Evolutionary conservation across 495 filamentous ascomycete species (phyloP).

Genomic region (Xylona heveae): DNA sequence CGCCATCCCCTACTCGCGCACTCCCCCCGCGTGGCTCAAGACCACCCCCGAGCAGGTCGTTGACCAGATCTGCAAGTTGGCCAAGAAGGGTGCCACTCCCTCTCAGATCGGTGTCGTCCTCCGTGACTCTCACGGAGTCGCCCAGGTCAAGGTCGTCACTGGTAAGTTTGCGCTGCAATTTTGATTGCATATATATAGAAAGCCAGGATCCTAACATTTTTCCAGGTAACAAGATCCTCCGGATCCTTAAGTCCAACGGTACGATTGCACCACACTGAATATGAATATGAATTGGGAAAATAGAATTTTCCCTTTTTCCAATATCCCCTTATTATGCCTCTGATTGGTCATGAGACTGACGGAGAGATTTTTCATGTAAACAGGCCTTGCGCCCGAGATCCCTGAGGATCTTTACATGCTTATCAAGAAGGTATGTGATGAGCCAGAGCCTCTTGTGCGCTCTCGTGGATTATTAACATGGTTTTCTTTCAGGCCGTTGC

Average conservation of each 20-base stretch:
- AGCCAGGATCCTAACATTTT: background rate
- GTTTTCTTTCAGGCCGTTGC: constrained; percentile 50
- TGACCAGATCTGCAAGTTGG: constrained; percentile 97
- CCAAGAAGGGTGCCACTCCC: constrained; percentile 89
- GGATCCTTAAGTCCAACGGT: constrained; percentile 92
- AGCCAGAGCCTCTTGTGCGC: background rate
- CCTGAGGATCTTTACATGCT: constrained; percentile 97
- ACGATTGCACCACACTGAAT: constrained; percentile 24
- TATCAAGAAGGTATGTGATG: constrained; percentile 79
- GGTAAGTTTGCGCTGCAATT: constrained; percentile 28
- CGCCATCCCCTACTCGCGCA: constrained; percentile 90
- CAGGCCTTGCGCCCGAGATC: constrained; percentile 93
- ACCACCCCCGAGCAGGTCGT: constrained; percentile 76
- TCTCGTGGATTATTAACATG: background rate
- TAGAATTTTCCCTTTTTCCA: background rate
- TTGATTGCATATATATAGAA: background rate
- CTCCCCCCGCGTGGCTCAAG: constrained; percentile 79
- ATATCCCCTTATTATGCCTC: constrained; percentile 37
- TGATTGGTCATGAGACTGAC: constrained; percentile 93
- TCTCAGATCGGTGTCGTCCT: constrained; percentile 98
- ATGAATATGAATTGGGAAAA: constrained; percentile 4
- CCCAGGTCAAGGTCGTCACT: constrained; percentile 91
- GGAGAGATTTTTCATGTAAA: constrained; percentile 50
- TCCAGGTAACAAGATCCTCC: constrained; percentile 94
- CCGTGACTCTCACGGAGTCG: constrained; percentile 89